Conservation (phyloP, 768 basidiomycete species). For the Collybia mongolica region DNA sequence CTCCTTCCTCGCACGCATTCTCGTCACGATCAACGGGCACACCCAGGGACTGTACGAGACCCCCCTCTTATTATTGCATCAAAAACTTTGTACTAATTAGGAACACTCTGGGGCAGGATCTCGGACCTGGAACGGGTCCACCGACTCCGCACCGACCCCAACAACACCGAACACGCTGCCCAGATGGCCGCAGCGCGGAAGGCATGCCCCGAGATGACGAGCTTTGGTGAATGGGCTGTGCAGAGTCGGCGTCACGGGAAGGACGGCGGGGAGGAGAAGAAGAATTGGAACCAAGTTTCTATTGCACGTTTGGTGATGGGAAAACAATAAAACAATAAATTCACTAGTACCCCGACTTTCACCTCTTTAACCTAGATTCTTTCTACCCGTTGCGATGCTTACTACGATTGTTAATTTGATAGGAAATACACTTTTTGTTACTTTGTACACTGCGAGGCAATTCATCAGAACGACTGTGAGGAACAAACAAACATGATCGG, state of each 20-base stretch:
- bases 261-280: background rate
- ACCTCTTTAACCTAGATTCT: too few species aligned
- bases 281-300: constrained; percentile 28
- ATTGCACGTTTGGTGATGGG: constrained; percentile 20
- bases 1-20: constrained; percentile 19
- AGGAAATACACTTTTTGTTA: too few species aligned
- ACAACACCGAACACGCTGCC: constrained; percentile 17
- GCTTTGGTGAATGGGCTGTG: constrained; percentile 25
- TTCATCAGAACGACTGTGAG: too few species aligned
- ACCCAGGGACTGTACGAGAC: constrained; percentile 28
- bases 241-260: constrained; percentile 2
- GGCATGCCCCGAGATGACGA: constrained; percentile 26
- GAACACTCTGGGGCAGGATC: constrained; percentile 15
- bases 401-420: too few species aligned
- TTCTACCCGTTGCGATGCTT: too few species aligned
- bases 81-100: background rate
- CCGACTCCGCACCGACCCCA: constrained; percentile 7
- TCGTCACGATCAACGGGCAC: constrained; percentile 27
- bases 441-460: too few species aligned
- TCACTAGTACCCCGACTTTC: too few species aligned
- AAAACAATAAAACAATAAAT: constrained; percentile 8
- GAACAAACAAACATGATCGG: too few species aligned
- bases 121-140: constrained; percentile 26
- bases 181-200: constrained; percentile 17
- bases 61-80: background rate